Evolutionary conservation across 495 filamentous ascomycete genomes (phyloP).

Genomic region (Bombardia bombarda): DNA sequence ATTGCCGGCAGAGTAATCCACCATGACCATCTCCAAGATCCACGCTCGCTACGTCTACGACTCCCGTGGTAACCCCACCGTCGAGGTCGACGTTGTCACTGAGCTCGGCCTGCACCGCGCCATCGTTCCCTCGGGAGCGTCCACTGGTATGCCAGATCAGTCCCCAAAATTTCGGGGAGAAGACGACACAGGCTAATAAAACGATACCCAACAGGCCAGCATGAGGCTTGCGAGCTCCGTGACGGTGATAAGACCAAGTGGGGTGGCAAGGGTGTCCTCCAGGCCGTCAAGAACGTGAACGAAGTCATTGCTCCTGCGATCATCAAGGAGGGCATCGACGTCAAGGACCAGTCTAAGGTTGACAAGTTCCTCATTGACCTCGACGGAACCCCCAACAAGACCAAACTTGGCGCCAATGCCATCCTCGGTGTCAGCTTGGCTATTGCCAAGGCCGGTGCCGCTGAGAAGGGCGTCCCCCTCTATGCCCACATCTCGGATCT

Average conservation of each 20-base stretch:
- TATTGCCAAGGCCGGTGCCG: constrained; percentile 94
- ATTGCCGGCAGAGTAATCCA: constrained; percentile 23
- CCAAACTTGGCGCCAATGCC: constrained; percentile 95
- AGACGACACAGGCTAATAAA: constrained; percentile 8
- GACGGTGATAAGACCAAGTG: constrained; percentile 97
- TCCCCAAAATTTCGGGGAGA: too few species aligned
- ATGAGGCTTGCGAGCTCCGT: constrained; percentile 97
- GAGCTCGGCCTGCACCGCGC: constrained; percentile 95
- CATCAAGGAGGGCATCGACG: constrained; percentile 89
- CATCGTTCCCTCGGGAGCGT: constrained; percentile 97
- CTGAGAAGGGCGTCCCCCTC: constrained; percentile 95
- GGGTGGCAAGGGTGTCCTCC: constrained; percentile 92
- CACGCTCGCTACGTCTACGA: constrained; percentile 99
- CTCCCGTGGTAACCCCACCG: constrained; percentile 96
- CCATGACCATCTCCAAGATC: constrained; percentile 95
- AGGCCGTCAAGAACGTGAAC: constrained; percentile 97
- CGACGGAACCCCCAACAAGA: constrained; percentile 96
- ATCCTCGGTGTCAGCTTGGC: constrained; percentile 95
- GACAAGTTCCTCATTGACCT: constrained; percentile 94
- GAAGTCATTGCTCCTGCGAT: constrained; percentile 79
- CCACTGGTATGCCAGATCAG: constrained; percentile 63
- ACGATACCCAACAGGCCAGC: constrained; percentile 60
- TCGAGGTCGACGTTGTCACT: constrained; percentile 89
- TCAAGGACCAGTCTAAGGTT: constrained; percentile 91
- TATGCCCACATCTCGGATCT: constrained; percentile 98